phyloP scores from a whole-genome alignment of 768 basidiomycete species.

The Naganishia randhawae region DNA sequence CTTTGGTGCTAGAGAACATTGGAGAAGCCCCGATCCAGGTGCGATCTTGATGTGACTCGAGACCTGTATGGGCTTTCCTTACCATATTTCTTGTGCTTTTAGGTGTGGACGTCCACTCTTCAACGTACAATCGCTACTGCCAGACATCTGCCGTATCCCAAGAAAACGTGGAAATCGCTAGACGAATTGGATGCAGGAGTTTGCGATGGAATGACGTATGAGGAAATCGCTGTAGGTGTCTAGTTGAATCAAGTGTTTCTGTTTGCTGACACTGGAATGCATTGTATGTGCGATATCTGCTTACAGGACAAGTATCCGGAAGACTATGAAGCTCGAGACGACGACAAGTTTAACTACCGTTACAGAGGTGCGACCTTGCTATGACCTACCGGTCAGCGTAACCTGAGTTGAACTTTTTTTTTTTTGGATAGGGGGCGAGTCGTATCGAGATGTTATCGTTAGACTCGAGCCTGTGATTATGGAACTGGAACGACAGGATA shows the following conservation, averaged over 20 bases:
- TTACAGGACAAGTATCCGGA: constrained; percentile 84
- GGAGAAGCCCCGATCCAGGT: constrained; percentile 84
- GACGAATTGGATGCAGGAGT: constrained; percentile 99
- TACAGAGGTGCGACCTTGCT: constrained; percentile 63
- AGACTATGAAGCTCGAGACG: constrained; percentile 94
- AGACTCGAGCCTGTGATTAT: constrained; percentile 97
- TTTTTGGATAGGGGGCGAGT: constrained; percentile 68
- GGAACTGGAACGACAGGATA: constrained; percentile 96
- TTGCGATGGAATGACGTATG: constrained; percentile 99
- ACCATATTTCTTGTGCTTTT: not conserved
- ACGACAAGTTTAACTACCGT: constrained; percentile 99
- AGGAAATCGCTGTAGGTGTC: constrained; percentile 81
- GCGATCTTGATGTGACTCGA: constrained; percentile 35
- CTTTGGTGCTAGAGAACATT: constrained; percentile 80
- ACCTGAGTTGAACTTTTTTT: not conserved
- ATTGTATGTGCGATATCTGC: not conserved
- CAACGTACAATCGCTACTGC: constrained; percentile 89
- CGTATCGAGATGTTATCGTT: constrained; percentile 93
- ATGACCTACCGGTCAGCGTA: not conserved
- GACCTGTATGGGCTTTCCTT: not conserved
- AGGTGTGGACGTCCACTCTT: constrained; percentile 99
- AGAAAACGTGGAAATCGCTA: constrained; percentile 96
- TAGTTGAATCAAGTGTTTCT: not conserved
- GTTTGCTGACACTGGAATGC: not conserved
- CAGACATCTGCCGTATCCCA: constrained; percentile 72